phyloP scores from a whole-genome alignment of 306 rosid species.

The Senna siamea region DNA sequence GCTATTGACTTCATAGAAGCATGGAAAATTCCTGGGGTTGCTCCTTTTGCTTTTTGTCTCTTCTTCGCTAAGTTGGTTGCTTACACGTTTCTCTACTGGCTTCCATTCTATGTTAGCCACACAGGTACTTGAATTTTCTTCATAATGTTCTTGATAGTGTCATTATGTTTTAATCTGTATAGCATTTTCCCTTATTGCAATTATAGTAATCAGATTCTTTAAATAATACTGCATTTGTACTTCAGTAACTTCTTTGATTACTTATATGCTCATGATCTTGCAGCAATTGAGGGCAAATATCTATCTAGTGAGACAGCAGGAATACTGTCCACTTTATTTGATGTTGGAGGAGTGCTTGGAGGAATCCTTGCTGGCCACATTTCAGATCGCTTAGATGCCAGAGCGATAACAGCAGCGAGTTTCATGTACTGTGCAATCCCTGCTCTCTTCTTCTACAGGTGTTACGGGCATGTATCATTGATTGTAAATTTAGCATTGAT shows the following conservation, averaged over 20 bases:
- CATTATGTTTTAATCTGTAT: neutral
- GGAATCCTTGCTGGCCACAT: slow-evolving; percentile 96
- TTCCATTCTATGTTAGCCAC: slow-evolving; percentile 89
- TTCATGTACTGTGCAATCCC: slow-evolving; percentile 99
- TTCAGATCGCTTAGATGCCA: slow-evolving; percentile 81
- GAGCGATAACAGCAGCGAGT: slow-evolving; percentile 98
- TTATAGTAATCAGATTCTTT: neutral
- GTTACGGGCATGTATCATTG: slow-evolving; percentile 73
- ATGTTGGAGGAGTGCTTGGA: slow-evolving; percentile 92
- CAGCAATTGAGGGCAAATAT: slow-evolving; percentile 89
- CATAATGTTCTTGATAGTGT: slow-evolving; percentile 4
- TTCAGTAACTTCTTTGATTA: slow-evolving; percentile 20
- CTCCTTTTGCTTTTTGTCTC: slow-evolving; percentile 93
- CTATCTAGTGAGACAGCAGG: slow-evolving; percentile 82
- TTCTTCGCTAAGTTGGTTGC: slow-evolving; percentile 98
- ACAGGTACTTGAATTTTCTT: slow-evolving; percentile 63
- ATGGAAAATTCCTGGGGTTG: slow-evolving; percentile 98
- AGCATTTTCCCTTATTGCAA: slow-evolving; percentile 12
- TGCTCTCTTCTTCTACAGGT: slow-evolving; percentile 82
- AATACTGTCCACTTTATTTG: slow-evolving; percentile 83
- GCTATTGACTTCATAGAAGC: slow-evolving; percentile 95
- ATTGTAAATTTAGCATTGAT: slow-evolving; percentile 58
- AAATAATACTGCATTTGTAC: neutral
- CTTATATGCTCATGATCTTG: slow-evolving; percentile 41
- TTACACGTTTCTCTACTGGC: slow-evolving; percentile 98